A percentile compares a stretch with the other conserved stretches of the same genome.
Evolutionary conservation across 495 filamentous ascomycete genomes (phyloP).

Genomic region (Wilcoxina mikolae): DNA sequence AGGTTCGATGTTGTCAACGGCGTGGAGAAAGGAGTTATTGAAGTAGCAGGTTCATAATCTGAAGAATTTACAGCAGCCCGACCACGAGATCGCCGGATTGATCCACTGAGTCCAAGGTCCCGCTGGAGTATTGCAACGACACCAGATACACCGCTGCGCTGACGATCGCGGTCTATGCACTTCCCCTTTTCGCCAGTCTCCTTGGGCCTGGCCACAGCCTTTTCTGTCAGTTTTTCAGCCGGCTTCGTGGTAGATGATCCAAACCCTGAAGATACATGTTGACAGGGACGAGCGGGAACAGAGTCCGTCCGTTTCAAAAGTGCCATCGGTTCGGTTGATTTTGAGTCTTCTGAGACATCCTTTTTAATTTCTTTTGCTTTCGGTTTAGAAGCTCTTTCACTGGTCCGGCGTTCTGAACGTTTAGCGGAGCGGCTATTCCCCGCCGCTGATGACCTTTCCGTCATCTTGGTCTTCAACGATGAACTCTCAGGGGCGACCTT

Average conservation of each 20-base stretch:
- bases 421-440: conserved; percentile 16
- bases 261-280: not conserved
- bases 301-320: conserved; percentile 38
- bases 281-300: conserved; percentile 28
- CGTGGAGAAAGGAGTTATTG: conserved; percentile 19
- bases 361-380: conserved; percentile 42
- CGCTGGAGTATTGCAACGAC: conserved; percentile 79
- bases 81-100: conserved; percentile 30
- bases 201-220: conserved; percentile 5
- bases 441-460: not conserved
- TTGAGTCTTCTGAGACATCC: conserved; percentile 59
- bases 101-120: conserved; percentile 65
- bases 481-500: conserved; percentile 15
- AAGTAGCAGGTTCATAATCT: conserved; percentile 15
- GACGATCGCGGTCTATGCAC: conserved; percentile 33
- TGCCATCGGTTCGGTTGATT: conserved; percentile 54
- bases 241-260: not conserved
- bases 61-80: conserved; percentile 30
- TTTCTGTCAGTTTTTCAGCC: conserved; percentile 2
- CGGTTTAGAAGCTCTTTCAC: conserved; percentile 30
- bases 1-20: conserved; percentile 22
- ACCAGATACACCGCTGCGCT: conserved; percentile 56
- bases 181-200: conserved; percentile 24
- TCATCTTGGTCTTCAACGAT: not conserved
- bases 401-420: conserved; percentile 44